Evolutionary conservation across 441 rosid genomes (phyloP).

Genomic region (Codiaeum variegatum): DNA sequence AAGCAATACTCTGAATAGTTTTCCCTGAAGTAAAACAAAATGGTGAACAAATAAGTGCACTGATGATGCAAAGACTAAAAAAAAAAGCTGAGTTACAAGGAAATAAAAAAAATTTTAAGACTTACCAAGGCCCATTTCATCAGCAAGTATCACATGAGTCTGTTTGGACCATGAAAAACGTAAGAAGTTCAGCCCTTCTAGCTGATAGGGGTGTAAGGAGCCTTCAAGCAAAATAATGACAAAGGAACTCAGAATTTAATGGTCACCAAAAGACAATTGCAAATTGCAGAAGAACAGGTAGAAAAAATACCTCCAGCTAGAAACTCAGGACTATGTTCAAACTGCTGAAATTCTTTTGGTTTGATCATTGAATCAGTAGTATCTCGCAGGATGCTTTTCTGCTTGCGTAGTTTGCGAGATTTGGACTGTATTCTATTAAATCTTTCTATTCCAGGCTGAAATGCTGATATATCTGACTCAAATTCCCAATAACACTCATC

Average conservation of each 20-base stretch:
- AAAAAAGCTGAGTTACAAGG: background rate
- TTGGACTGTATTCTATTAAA: slow-evolving; percentile 64
- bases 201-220: slow-evolving; percentile 92
- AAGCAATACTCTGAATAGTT: slow-evolving; percentile 98
- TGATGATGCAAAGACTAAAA: slow-evolving; percentile 13
- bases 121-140: slow-evolving; percentile 99
- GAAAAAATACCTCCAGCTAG: slow-evolving; percentile 73
- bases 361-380: slow-evolving; percentile 53
- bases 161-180: slow-evolving; percentile 97
- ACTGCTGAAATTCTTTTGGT: slow-evolving; percentile 78
- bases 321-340: slow-evolving; percentile 83
- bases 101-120: slow-evolving; percentile 21
- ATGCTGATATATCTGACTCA: slow-evolving; percentile 82
- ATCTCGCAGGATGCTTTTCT: slow-evolving; percentile 43
- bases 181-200: slow-evolving; percentile 93
- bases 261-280: slow-evolving; percentile 18
- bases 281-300: slow-evolving; percentile 5
- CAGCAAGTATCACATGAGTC: slow-evolving; percentile 98
- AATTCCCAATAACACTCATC: slow-evolving; percentile 99
- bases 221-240: slow-evolving; percentile 50
- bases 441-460: slow-evolving; percentile 84
- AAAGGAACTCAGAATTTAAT: slow-evolving; percentile 23
- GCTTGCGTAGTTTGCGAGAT: slow-evolving; percentile 51
- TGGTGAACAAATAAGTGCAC: background rate
- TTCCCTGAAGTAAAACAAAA: slow-evolving; percentile 58